Conservation (phyloP, 768 basidiomycete genomes). For the Amanita inopinata region DNA sequence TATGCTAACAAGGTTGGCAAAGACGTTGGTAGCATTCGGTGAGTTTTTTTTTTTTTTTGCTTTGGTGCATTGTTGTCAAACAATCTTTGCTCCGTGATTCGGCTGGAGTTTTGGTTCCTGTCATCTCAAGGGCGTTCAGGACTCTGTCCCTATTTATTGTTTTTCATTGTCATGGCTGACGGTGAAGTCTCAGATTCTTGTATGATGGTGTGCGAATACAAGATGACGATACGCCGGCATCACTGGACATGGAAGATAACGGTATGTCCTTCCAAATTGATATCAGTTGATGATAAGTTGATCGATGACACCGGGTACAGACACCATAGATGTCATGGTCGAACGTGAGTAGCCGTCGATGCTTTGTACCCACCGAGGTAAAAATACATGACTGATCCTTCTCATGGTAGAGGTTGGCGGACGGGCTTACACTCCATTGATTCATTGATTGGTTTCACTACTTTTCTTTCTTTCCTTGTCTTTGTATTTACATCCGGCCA, state of each 20-base stretch:
- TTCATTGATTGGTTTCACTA: background rate
- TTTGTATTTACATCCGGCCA: background rate
- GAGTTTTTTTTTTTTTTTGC: constrained; percentile 19
- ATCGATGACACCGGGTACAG: constrained; percentile 24
- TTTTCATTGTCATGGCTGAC: constrained; percentile 6
- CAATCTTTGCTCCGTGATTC: too few relatives aligned
- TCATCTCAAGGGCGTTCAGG: too few relatives aligned
- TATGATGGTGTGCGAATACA: constrained; percentile 83
- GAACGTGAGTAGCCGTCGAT: constrained; percentile 58
- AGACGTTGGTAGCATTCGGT: constrained; percentile 84
- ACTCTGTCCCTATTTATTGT: constrained; percentile 6
- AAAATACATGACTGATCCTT: constrained; percentile 19
- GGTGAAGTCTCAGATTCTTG: constrained; percentile 51
- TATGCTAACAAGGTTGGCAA: constrained; percentile 92
- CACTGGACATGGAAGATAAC: constrained; percentile 84
- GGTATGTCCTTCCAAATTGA: constrained; percentile 34
- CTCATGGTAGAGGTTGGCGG: constrained; percentile 8
- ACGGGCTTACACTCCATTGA: background rate
- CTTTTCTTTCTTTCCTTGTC: background rate
- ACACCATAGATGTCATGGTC: constrained; percentile 95
- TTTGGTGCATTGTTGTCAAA: too few relatives aligned
- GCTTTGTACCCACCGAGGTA: constrained; percentile 10
- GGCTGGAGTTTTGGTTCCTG: too few relatives aligned
- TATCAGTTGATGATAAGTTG: background rate
- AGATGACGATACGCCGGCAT: constrained; percentile 80